Conservation (phyloP, 2,329 filamentous ascomycete species). For the Biscogniauxia sp. region DNA sequence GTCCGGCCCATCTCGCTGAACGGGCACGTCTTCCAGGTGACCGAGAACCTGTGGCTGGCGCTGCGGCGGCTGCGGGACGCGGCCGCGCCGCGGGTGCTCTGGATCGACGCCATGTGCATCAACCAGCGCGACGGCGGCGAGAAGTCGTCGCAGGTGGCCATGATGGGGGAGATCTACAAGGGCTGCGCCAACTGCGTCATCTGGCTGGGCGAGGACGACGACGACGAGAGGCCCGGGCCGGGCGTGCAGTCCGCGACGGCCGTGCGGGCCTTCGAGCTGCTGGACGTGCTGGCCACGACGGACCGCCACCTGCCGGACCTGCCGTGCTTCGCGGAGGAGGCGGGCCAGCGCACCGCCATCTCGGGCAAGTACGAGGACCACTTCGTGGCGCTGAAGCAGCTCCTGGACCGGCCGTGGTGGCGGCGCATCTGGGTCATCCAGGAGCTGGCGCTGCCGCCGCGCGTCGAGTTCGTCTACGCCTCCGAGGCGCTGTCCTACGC, state of each 20-base stretch:
- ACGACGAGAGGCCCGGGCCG: background rate
- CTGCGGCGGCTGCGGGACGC: slow-evolving; percentile 3
- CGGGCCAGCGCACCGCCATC: background rate
- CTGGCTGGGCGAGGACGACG: slow-evolving; percentile 3
- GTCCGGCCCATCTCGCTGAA: background rate
- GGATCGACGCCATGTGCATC: slow-evolving; percentile 11
- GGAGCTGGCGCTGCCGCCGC: slow-evolving; percentile 5
- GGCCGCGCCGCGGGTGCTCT: background rate
- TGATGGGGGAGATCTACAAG: slow-evolving; percentile 9
- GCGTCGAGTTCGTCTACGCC: slow-evolving; percentile 3
- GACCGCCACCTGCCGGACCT: slow-evolving; percentile 2
- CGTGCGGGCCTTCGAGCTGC: slow-evolving; percentile 1
- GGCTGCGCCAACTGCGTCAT: background rate
- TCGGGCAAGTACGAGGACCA: slow-evolving; percentile 1
- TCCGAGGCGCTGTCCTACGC: slow-evolving; percentile 1
- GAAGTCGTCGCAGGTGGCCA: slow-evolving; percentile 4
- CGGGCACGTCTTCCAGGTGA: background rate
- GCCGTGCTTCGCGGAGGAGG: background rate
- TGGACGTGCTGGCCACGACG: background rate
- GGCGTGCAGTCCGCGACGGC: background rate
- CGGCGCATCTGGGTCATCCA: slow-evolving; percentile 12
- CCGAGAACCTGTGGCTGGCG: slow-evolving; percentile 6
- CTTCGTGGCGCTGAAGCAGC: background rate
- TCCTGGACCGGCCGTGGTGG: slow-evolving; percentile 6
- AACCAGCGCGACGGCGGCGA: slow-evolving; percentile 7